phyloP scores from a whole-genome alignment of 306 rosid species.

The Pyrus betulifolia region DNA sequence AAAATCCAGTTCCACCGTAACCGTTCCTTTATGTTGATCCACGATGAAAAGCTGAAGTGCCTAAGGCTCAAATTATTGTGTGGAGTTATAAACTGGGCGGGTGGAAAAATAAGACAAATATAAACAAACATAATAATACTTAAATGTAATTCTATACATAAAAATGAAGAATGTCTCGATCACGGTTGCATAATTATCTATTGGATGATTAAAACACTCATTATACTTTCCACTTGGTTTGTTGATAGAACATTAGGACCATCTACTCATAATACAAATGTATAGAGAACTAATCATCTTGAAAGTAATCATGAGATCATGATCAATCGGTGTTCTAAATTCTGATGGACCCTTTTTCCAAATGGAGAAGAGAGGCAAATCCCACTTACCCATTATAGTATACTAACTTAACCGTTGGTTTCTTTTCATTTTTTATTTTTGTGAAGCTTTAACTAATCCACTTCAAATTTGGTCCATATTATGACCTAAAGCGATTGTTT shows the following conservation, averaged over 20 bases:
- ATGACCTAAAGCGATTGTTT: background rate
- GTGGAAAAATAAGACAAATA: background rate
- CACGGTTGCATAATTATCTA: background rate
- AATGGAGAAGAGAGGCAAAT: background rate
- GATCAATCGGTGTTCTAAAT: background rate
- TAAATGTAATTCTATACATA: background rate
- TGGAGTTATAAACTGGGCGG: accelerated
- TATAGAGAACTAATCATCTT: background rate
- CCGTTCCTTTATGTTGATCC: background rate
- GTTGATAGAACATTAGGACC: background rate
- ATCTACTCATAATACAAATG: background rate
- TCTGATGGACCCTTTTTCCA: background rate
- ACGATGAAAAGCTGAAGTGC: background rate
- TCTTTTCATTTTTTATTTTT: background rate
- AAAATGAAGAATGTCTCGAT: background rate
- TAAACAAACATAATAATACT: background rate
- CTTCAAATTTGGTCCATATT: background rate
- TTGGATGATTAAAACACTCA: background rate
- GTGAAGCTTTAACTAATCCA: background rate
- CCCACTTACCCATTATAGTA: background rate
- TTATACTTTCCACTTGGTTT: background rate
- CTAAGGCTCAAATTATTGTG: background rate
- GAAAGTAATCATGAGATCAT: background rate
- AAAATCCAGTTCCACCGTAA: background rate
- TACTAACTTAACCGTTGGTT: background rate